Conservation (phyloP, 1,284 basidiomycete species). For the Coniferiporia sulphurascens region DNA sequence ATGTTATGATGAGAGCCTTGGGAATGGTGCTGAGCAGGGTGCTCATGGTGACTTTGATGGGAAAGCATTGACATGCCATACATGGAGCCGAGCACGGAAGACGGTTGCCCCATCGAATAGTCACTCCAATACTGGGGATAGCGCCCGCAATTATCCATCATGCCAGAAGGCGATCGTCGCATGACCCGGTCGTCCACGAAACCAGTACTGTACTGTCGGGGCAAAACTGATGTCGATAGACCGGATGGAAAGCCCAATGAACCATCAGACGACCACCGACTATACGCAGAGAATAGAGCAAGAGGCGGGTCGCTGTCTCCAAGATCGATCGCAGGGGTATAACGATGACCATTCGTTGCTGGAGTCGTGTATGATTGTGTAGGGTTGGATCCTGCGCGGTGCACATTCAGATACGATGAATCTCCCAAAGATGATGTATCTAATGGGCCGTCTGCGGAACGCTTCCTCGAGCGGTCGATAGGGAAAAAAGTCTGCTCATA, state of each 20-base stretch:
- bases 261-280: constrained; percentile 46
- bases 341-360: constrained; percentile 7
- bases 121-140: constrained; percentile 61
- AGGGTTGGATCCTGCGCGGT: background rate
- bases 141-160: constrained; percentile 27
- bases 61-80: constrained; percentile 12
- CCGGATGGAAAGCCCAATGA: constrained; percentile 36
- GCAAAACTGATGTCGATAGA: constrained; percentile 59
- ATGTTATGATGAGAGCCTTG: constrained; percentile 2
- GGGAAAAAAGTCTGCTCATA: constrained; percentile 20
- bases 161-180: constrained; percentile 16
- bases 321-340: background rate
- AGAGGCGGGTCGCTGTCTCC: background rate
- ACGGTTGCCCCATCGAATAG: constrained; percentile 47
- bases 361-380: background rate
- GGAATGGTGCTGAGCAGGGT: constrained; percentile 3
- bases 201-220: constrained; percentile 68
- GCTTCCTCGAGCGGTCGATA: constrained; percentile 27
- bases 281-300: constrained; percentile 30
- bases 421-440: background rate
- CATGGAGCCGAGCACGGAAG: constrained; percentile 19
- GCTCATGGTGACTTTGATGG: background rate
- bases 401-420: background rate
- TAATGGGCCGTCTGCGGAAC: constrained; percentile 12
- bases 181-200: constrained; percentile 38